Evolutionary conservation across 129 eudicot genomes (phyloP), one percentile per base, ranked within the genome.

Genomic region (Arctium minus): DNA sequence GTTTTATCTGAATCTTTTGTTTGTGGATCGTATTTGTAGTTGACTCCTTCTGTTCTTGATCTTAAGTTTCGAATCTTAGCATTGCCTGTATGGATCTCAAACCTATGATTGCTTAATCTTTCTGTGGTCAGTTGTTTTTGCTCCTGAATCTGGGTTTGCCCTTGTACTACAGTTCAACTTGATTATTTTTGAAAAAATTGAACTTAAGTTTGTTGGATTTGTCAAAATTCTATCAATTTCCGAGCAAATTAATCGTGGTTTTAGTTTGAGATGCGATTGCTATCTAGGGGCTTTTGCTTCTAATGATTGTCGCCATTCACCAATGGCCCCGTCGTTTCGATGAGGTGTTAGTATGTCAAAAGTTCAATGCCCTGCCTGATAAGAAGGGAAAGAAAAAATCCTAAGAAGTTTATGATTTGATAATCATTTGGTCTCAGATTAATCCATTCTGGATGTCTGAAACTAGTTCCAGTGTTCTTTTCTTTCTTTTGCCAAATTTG

Each of bases 191-290:
- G 62, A 13, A 3, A 42, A 12, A 8, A 69, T 42, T 44, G 75
- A 79, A 40, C 67, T 67, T 78, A 77, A 15, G 53, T 46, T 44
- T 33, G 83, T 67, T 72, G 22, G 60, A n/a, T 72, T 80, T 68
- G 76, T 79, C 48, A 46, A 31, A 44, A 42, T 29, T 17, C 3
- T 72, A 15, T 72, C 12, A 35, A 81, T 13, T 35, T 48, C 12
- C 7, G 74, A 65, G 40, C 64, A 75, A 29, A 5, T 67, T 27
- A 30, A 64, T 17, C 6, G 39, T 60, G 29, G 29, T 60, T 60
- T 60, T 56, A 60, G 68, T 60, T 60, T 60, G 30, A 17, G 68
- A 17, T 18, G 77, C 15, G 40, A 39, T 73, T 38, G 33, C 77
- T 56, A 56, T 15, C 27, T 4, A 56, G 65, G 65, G 65, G 18